Percentiles rank a stretch among this genome's conserved stretches.
phyloP scores from a whole-genome alignment of 1,284 basidiomycete genomes.

The Coriolopsis trogii region DNA sequence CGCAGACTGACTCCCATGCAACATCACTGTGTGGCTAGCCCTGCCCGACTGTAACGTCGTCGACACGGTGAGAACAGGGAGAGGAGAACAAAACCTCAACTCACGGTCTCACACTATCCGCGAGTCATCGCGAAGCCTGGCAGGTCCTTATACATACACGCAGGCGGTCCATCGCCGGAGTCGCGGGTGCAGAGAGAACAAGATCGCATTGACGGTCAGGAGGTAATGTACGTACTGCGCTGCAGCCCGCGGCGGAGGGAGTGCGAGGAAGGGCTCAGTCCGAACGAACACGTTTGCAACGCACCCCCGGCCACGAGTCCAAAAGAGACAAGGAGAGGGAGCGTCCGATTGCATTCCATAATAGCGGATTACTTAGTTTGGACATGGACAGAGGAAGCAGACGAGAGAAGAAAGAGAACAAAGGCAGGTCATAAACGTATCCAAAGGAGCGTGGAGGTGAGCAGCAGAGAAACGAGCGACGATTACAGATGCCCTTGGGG shows the following conservation, averaged over 20 bases:
- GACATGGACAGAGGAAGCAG: background rate
- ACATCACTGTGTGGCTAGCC: too few species aligned
- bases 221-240: conserved; percentile 4
- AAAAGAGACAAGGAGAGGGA: conserved; percentile 10
- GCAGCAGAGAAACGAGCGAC: conserved; percentile 23
- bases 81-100: too few species aligned
- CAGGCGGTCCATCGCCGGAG: background rate
- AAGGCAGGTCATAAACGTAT: conserved; percentile 24
- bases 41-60: too few species aligned
- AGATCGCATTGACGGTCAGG: conserved; percentile 9
- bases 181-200: conserved; percentile 8
- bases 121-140: too few species aligned
- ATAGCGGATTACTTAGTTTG: conserved; percentile 24
- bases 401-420: conserved; percentile 11
- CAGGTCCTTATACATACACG: too few species aligned
- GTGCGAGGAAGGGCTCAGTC: background rate
- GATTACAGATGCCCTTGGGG: conserved; percentile 22
- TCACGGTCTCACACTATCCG: too few species aligned
- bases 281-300: background rate
- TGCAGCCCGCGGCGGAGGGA: background rate
- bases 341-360: conserved; percentile 16
- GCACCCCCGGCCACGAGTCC: background rate
- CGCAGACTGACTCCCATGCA: background rate
- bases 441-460: conserved; percentile 28
- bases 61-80: too few species aligned